Percentiles rank a stretch among this genome's conserved stretches.
Conservation (phyloP, 1,284 basidiomycete species). For the Puccinia novopanici region DNA sequence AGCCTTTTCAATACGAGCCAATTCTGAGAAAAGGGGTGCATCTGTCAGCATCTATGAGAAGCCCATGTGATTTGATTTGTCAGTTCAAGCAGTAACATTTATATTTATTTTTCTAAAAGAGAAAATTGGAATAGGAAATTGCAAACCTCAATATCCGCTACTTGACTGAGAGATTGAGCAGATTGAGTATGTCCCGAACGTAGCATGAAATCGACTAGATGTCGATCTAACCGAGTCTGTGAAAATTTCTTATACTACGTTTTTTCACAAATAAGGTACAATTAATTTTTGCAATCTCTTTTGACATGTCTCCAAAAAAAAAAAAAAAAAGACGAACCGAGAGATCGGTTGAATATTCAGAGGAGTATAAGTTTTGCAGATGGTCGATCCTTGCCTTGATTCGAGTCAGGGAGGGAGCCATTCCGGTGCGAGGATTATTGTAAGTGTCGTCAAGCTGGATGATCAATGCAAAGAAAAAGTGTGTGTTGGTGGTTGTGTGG, state of each 20-base stretch:
- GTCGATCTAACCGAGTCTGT: slow-evolving; percentile 55
- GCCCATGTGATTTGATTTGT: not conserved
- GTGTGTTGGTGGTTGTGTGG: no score
- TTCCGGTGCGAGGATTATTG: slow-evolving; percentile 68
- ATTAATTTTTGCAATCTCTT: not conserved
- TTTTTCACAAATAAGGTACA: not conserved
- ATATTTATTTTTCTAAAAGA: no score
- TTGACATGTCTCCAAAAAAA: not conserved
- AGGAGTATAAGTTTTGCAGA: slow-evolving; percentile 39
- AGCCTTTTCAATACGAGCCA: slow-evolving; percentile 78
- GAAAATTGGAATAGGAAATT: not conserved
- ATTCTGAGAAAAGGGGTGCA: slow-evolving; percentile 72
- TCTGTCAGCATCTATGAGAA: slow-evolving; percentile 69
- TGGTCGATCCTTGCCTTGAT: slow-evolving; percentile 56
- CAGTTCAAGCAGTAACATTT: not conserved
- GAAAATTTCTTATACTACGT: slow-evolving; percentile 40
- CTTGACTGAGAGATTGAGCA: slow-evolving; percentile 53
- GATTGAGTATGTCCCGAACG: slow-evolving; percentile 50
- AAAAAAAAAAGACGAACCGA: not conserved
- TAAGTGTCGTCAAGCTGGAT: slow-evolving; percentile 71
- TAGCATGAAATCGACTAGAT: slow-evolving; percentile 58
- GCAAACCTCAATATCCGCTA: slow-evolving; percentile 52
- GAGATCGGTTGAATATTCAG: slow-evolving; percentile 39
- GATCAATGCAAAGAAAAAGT: no score
- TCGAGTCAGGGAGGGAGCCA: slow-evolving; percentile 69